These are phyloP conservation scores for Oryza brachyantha DNA, from an alignment of 176 grass and related monocot genomes.

Conservation along the genomic window DNA sequence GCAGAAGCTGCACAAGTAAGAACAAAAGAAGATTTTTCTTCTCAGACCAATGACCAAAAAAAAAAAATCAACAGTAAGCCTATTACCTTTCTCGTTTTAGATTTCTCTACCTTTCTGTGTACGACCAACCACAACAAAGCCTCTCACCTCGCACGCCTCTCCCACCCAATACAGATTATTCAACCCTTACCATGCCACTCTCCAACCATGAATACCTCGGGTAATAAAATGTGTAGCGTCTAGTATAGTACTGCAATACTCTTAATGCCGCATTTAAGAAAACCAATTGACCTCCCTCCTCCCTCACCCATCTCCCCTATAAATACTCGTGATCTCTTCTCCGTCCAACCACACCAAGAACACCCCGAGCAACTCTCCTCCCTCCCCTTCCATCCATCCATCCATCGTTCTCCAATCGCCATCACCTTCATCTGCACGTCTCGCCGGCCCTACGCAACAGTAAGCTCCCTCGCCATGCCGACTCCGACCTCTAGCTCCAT, in stretches of 20 bases:
- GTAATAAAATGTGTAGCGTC: conserved; percentile 32
- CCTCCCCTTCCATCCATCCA: too few relatives aligned
- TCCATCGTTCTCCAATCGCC: background rate
- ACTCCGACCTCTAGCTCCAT: background rate
- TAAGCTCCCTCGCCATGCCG: conserved; percentile 26
- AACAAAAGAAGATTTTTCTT: background rate
- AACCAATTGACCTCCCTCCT: conserved; percentile 60
- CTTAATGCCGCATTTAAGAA: conserved; percentile 58
- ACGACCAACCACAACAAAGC: conserved; percentile 22
- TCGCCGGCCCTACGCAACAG: background rate
- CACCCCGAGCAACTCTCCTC: conserved; percentile 34
- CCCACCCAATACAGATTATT: conserved; percentile 51
- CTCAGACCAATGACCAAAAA: background rate
- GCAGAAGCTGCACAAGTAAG: background rate
- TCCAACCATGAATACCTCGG: conserved; percentile 47
- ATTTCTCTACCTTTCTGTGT: background rate
- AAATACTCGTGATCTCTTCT: conserved; percentile 42
- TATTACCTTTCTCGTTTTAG: background rate
- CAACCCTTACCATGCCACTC: conserved; percentile 39
- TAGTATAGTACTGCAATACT: conserved; percentile 21
- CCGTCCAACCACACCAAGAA: conserved; percentile 26
- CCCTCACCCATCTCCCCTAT: conserved; percentile 41
- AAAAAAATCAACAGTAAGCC: background rate
- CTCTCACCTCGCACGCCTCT: conserved; percentile 61
- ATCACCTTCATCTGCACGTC: conserved; percentile 6